Evolutionary conservation across 352 stramenopile genomes (phyloP).

Genomic region (Phytophthora cajani): DNA sequence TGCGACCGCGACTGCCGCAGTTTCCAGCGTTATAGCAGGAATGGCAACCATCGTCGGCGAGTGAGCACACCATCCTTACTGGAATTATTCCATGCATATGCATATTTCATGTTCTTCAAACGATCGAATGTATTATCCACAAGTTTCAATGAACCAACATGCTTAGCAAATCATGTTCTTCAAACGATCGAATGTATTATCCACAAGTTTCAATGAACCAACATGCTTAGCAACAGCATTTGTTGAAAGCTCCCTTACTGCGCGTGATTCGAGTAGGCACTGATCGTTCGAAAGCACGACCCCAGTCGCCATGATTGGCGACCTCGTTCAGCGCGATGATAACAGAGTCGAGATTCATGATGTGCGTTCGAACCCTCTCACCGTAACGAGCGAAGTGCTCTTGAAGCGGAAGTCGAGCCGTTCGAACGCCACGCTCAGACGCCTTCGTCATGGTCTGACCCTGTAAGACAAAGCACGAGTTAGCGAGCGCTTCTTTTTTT

Average conservation of each 20-base stretch:
- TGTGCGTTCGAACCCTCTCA: slow-evolving; percentile 51
- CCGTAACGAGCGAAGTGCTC: slow-evolving; percentile 46
- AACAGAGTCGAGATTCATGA: slow-evolving; percentile 86
- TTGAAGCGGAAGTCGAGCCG: slow-evolving; percentile 69
- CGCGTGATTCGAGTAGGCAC: slow-evolving; percentile 62
- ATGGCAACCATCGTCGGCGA: slow-evolving; percentile 39
- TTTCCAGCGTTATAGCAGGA: slow-evolving; percentile 72
- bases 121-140: slow-evolving; percentile 12
- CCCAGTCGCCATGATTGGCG: slow-evolving; percentile 73
- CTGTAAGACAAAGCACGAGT: slow-evolving; percentile 19
- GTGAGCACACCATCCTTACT: slow-evolving; percentile 9
- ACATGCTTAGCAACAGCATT: not conserved
- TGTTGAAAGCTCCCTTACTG: slow-evolving; percentile 18
- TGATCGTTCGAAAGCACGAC: slow-evolving; percentile 56
- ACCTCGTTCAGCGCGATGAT: slow-evolving; percentile 78
- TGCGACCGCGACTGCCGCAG: slow-evolving; percentile 54
- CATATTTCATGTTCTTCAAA: slow-evolving; percentile 29
- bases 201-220: not conserved
- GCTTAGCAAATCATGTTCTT: slow-evolving; percentile 18
- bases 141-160: not conserved
- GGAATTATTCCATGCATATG: not conserved
- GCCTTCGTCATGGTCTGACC: slow-evolving; percentile 60
- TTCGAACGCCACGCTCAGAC: slow-evolving; percentile 29
- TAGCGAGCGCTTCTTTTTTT: not conserved
- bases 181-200: slow-evolving; percentile 16